Base-by-base conservation (phyloP, 1,284 basidiomycete genomes). In the Sporisorium graminicola region DNA sequence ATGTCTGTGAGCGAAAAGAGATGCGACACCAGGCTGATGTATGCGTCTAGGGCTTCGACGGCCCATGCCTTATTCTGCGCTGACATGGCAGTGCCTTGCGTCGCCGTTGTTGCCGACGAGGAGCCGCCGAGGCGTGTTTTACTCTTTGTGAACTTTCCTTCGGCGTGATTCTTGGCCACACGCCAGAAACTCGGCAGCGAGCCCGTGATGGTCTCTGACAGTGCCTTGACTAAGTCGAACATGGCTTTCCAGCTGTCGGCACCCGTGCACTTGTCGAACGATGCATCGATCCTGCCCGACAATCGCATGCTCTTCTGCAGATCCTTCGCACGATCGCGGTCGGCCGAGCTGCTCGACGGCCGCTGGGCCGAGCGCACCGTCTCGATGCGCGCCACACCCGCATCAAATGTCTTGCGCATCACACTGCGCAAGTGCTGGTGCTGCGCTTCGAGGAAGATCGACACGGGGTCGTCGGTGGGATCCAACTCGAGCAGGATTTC, bases 401-500 rank as follows among this genome's bases (percentile, higher is more conserved):
- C 87, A 43, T 89, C 88, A 85, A 91, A 92, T 0, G 91, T 88
- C 27, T 89, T 88, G 70, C 90, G 90, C 90, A 98, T 92, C 68
- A 91, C 90, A 33, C 91, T 89, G 73, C 94, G 87, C 56, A 98
- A 93, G 81, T 94, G 90, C 51, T 90, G 90, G 84, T 98, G 94
- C 78, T 98, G 95, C 61, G 91, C 91, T 81, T 98, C 96, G 77
- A 99, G 92, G 85, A 94, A 99, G 20, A 92, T 91, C 93, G 95
- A 96, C 51, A 95, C 91, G 0, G 95, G 94, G 58, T 85, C 83
- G n/a, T 80, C 74, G 22, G 58, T 56, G 1, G 82, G 78, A 35
- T 83, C 81, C n/a, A 85, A 74, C 56, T 81, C 82, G 22, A 84
- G 74, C 40, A 85, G 64, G 37, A 85, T 78, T 94, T 99, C 95